These are phyloP conservation scores for Penicilliopsis zonata DNA, from an alignment of 495 filamentous ascomycete genomes.

Conservation along the genomic window DNA sequence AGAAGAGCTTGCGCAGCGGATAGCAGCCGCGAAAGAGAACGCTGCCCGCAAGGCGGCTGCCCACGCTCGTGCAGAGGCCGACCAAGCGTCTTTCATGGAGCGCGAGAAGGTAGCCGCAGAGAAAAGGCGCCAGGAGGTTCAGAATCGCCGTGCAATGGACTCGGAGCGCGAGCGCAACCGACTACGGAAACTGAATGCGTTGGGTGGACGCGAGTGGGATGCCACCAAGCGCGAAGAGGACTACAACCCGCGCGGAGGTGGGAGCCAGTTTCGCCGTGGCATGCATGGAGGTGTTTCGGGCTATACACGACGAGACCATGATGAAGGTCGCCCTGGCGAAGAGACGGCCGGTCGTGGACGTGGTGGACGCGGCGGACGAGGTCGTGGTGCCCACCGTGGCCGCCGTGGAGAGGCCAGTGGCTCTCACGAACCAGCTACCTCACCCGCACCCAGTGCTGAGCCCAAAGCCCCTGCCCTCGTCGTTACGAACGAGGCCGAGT, in stretches of 20 bases:
- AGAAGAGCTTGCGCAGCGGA: slow-evolving; percentile 47
- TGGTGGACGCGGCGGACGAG: slow-evolving; percentile 20
- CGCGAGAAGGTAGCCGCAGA: slow-evolving; percentile 46
- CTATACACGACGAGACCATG: slow-evolving; percentile 20
- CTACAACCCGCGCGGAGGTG: slow-evolving; percentile 33
- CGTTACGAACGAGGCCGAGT: slow-evolving; percentile 23
- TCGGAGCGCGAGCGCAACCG: slow-evolving; percentile 62
- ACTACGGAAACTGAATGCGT: slow-evolving; percentile 53
- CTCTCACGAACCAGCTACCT: slow-evolving; percentile 7
- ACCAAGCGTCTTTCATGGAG: slow-evolving; percentile 53
- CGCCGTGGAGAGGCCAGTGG: slow-evolving; percentile 9
- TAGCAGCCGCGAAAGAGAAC: slow-evolving; percentile 47
- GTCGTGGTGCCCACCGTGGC: slow-evolving; percentile 22
- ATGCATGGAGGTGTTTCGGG: slow-evolving; percentile 48
- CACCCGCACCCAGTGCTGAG: slow-evolving; percentile 7
- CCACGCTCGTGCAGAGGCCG: slow-evolving; percentile 55
- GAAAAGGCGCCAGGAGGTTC: slow-evolving; percentile 43
- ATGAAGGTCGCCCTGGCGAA: slow-evolving; percentile 13
- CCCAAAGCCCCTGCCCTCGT: slow-evolving; percentile 10
- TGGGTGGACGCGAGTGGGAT: slow-evolving; percentile 65
- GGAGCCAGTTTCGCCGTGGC: slow-evolving; percentile 38
- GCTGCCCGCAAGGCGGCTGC: slow-evolving; percentile 45
- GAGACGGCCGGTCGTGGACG: slow-evolving; percentile 6
- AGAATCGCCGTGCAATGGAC: slow-evolving; percentile 48
- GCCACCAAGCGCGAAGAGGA: slow-evolving; percentile 57